Base-by-base conservation (phyloP, 2,329 filamentous ascomycete species). In the Colletotrichum caudatum region DNA sequence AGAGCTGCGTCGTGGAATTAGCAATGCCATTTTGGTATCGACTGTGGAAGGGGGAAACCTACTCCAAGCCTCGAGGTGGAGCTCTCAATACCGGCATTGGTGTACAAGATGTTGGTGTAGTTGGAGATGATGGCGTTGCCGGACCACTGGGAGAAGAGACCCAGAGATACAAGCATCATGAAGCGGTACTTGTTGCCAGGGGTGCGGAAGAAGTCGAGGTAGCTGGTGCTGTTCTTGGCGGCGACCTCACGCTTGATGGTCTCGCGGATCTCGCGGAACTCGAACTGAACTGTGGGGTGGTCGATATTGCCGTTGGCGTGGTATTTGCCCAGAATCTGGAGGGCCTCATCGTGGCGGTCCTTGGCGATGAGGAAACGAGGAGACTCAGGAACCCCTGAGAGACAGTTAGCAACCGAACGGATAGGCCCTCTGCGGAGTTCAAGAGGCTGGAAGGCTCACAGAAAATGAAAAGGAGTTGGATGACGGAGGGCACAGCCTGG, bases 51-150 rank as follows among this genome's bases (percentile, higher is more conserved):
- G 12, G n/a, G 35, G 14, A 18, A 41, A 64, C 62, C 16, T 44
- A 64, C 62, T 66, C 83, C 84, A 66, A 85, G 84, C 76, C 84
- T 84, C 76, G 80, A 79, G 44, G 80, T 82, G 51, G 83, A 78
- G 74, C 83, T 79, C 2, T 73, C 83, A 73, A 90, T 84, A 66
- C 88, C 88, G 72, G 87, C 87, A 46, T 82, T 83, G 51, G 83
- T 78, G 79, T 89, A 89, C 59, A 90, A 84, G 69, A 83, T 80
- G 69, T 82, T 85, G 51, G 86, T 83, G 74, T 89, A 90, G 81
- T 90, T 89, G 71, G 84, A 87, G 75, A 90, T 87, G 60, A 90
- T 84, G 71, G 85, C 88, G 77, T 90, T 90, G 65, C 89, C 88
- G 46, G 84, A 87, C 83, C 87, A 90, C 78, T 90, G 88, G 0